These are phyloP conservation scores for Phytophthora pistaciae DNA, from an alignment of 352 stramenopile species.

Conservation along the genomic window DNA sequence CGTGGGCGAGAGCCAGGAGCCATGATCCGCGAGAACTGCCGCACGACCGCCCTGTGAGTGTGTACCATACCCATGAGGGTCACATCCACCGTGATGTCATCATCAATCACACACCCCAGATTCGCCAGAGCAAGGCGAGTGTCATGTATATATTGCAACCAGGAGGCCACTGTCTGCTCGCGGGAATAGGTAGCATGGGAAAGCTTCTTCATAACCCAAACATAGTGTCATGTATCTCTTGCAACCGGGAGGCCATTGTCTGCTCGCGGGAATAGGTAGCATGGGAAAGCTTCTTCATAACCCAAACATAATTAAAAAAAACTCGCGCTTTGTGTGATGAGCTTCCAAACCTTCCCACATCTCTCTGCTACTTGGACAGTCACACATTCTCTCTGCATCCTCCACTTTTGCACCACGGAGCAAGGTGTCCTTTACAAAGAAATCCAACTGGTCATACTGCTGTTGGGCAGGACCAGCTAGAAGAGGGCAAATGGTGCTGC, in stretches of 20 bases:
- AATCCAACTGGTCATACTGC: background rate
- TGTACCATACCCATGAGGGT: constrained; percentile 12
- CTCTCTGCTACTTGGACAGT: background rate
- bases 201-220: background rate
- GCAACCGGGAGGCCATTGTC: constrained; percentile 9
- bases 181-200: background rate
- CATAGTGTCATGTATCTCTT: constrained; percentile 8
- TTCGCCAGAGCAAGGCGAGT: constrained; percentile 1
- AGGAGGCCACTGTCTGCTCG: constrained; percentile 10
- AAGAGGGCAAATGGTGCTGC: background rate
- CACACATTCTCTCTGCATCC: background rate
- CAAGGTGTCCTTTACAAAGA: background rate
- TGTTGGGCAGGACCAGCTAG: background rate
- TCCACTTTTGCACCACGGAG: background rate
- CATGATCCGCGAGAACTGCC: constrained; percentile 4
- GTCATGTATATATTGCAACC: constrained; percentile 11
- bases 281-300: background rate
- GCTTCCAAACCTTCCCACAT: background rate
- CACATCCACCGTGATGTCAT: constrained; percentile 4
- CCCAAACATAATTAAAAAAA: background rate
- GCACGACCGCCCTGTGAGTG: background rate
- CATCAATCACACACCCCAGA: constrained; percentile 5
- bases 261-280: constrained; percentile 1
- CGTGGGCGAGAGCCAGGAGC: background rate
- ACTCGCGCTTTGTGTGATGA: background rate